Evolutionary conservation across 371 early-diverging fungal genomes (phyloP), one percentile per base, ranked within the genome.

Genomic region (Globomyces sp.): DNA sequence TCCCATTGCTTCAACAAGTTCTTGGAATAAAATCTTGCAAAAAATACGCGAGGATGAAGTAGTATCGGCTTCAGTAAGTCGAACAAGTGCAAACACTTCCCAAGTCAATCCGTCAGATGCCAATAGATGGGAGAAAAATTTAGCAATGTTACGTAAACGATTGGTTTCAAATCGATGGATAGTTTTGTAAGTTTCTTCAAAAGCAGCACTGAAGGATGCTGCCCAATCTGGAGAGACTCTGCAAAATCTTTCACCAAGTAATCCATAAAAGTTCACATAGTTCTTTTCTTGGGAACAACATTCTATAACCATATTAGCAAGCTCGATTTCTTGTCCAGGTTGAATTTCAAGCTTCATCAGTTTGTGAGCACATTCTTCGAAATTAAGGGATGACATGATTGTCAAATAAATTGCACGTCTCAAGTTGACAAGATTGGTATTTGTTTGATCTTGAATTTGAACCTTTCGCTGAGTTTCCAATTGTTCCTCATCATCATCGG

Each of bases 11-110:
- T 91, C 92, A n/a, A 81, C 82, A 49, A 98, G 74, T 64, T 97
- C 98, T 76, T 92, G 90, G 71, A 98, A 92, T 50, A 98, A 57
- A 58, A 95, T 92, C 77, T 97, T 97, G 74, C 95, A 78, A 71
- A 98, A 98, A 67, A 98, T 98, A 78, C 98, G 90, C 34, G 95
- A 94, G n/a, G 93, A 88, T 3, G 94, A 90, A 0, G 98, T 96
- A 0, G 99, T 98, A 37, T 89, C 87, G 40, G 90, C 90, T 73
- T 98, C 98, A 11, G 92, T 96, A 60, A 98, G 73, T 36, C 84
- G 82, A 42, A 98, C 80, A 0, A 86, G 79, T 4, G 84, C 77
- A 58, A 98, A 86, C 0, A 92, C 92, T 9, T 88, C 81, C 96
- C 96, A 94, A 1, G 89, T 79, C 4, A 98, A 70, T 0, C 91